These are phyloP conservation scores for Kwoniella dendrophila DNA, from an alignment of 768 basidiomycete genomes.

Conservation along the genomic window DNA sequence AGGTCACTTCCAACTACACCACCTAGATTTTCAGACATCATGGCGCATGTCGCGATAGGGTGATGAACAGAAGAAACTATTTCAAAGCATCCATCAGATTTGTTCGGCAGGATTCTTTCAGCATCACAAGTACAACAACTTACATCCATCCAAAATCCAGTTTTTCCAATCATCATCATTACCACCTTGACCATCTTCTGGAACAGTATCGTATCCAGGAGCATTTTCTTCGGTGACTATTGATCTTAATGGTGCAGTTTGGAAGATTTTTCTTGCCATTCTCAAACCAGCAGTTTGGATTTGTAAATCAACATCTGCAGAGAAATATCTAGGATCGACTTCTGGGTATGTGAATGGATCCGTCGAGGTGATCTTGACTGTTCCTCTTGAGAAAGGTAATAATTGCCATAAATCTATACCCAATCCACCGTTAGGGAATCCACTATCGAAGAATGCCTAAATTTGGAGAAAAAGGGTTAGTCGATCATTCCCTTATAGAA, in stretches of 20 bases:
- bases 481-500: no score
- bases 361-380: constrained; percentile 65
- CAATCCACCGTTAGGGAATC: constrained; percentile 29
- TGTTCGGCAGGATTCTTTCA: background rate
- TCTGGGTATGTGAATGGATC: constrained; percentile 65
- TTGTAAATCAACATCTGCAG: constrained; percentile 49
- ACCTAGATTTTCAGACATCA: constrained; percentile 62
- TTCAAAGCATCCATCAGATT: constrained; percentile 38
- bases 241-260: constrained; percentile 61
- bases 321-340: constrained; percentile 69
- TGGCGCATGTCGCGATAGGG: constrained; percentile 64
- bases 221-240: constrained; percentile 60
- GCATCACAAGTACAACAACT: background rate
- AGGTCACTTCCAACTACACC: constrained; percentile 66
- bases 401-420: constrained; percentile 50
- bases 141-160: constrained; percentile 22
- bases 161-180: constrained; percentile 18
- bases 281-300: constrained; percentile 60
- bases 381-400: constrained; percentile 60
- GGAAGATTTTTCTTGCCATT: constrained; percentile 64
- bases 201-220: constrained; percentile 58
- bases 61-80: constrained; percentile 58
- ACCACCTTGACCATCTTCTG: constrained; percentile 19
- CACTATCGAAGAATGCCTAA: constrained; percentile 23
- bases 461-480: no score